phyloP scores from a whole-genome alignment of 139 green algal species.

The Microglena sp. region DNA sequence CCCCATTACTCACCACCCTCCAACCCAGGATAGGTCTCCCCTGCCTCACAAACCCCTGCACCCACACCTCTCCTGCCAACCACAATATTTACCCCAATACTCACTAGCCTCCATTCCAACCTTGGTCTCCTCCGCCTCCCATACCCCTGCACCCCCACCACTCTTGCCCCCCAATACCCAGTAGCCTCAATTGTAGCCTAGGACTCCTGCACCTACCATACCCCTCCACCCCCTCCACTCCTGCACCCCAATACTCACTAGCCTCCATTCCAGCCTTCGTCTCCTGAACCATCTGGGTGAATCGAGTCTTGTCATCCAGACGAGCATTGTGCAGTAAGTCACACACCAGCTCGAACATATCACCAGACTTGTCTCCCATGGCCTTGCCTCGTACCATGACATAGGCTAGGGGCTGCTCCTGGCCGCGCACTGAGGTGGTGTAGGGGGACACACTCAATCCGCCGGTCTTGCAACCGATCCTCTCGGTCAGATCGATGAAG shows the following conservation, averaged over 20 bases:
- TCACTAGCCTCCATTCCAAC: conserved; percentile 65
- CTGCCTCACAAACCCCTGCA: no score
- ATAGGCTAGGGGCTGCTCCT: conserved; percentile 59
- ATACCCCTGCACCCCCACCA: no score
- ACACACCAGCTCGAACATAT: conserved; percentile 78
- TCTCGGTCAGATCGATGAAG: conserved; percentile 91
- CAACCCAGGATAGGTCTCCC: no score
- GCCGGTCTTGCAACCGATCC: conserved; percentile 94
- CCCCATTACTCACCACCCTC: no score
- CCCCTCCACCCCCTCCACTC: no score
- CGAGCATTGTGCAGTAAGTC: conserved; percentile 73
- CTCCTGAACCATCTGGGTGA: conserved; percentile 96
- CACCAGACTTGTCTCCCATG: conserved; percentile 74
- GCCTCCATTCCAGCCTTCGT: conserved; percentile 79
- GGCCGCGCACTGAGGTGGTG: conserved; percentile 44
- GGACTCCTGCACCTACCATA: no score
- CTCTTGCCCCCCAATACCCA: no score
- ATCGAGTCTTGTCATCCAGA: conserved; percentile 82
- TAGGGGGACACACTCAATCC: conserved; percentile 85
- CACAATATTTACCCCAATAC: not conserved
- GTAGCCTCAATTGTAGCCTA: no score
- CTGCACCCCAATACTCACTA: conserved; percentile 9
- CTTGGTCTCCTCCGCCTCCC: no score
- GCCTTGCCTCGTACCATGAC: conserved; percentile 88
- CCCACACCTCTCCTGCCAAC: no score